Evolutionary conservation across 202 grass and related monocot genomes (phyloP).

Genomic region (Saccharum hybrid): DNA sequence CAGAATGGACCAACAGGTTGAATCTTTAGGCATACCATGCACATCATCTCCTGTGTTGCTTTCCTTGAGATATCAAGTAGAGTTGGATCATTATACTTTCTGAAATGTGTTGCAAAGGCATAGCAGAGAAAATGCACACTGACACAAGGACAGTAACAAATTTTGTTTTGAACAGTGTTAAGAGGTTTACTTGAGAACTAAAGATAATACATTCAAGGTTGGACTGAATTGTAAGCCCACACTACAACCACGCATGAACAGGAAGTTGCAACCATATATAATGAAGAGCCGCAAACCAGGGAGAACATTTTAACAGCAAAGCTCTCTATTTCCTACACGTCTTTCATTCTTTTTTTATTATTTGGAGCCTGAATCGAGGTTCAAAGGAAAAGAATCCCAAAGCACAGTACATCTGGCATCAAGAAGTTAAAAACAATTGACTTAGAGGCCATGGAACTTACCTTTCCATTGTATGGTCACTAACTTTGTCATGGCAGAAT

Average conservation of each 20-base stretch:
- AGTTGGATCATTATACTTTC: conserved; percentile 34
- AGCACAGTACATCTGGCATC: not conserved
- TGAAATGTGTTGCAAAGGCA: conserved; percentile 20
- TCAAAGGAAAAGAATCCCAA: conserved; percentile 32
- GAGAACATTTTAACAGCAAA: conserved; percentile 19
- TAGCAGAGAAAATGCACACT: conserved; percentile 21
- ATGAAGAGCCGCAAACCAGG: not conserved
- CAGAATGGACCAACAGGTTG: conserved; percentile 78
- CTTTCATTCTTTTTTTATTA: not conserved
- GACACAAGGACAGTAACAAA: conserved; percentile 10
- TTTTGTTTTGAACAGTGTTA: not conserved
- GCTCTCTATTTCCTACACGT: conserved; percentile 4
- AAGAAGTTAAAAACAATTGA: conserved; percentile 36
- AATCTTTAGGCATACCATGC: conserved; percentile 87
- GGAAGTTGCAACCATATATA: not conserved
- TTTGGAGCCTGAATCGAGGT: not conserved
- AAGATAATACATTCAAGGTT: conserved; percentile 28
- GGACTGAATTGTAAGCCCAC: not conserved
- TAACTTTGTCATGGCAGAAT: conserved; percentile 99
- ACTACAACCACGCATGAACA: not conserved
- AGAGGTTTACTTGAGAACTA: conserved; percentile 23
- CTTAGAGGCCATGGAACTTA: conserved; percentile 43
- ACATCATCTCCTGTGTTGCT: conserved; percentile 95
- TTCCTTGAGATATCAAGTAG: conserved; percentile 68
- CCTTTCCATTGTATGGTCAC: conserved; percentile 92